These are phyloP conservation scores for Russula virescens DNA, from an alignment of 768 basidiomycete species.

Conservation along the genomic window DNA sequence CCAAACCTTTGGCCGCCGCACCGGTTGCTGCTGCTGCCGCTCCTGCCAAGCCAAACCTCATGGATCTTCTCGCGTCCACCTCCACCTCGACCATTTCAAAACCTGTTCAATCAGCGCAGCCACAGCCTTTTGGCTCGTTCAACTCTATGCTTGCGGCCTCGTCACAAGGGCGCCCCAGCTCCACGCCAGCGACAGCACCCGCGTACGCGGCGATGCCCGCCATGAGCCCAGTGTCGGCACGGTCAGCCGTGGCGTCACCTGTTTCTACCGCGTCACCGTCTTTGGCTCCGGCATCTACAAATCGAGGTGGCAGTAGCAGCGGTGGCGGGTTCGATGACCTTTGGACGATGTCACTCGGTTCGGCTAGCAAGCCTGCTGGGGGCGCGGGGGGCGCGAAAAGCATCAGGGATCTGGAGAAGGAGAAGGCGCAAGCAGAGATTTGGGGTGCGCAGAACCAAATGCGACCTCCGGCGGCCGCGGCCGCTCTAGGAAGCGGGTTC, in stretches of 20 bases:
- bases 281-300: constrained; percentile 29
- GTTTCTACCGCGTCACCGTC: constrained; percentile 14
- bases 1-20: constrained; percentile 23
- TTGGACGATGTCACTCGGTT: constrained; percentile 76
- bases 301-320: constrained; percentile 30
- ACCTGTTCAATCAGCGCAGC: constrained; percentile 6
- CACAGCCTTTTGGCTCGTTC: constrained; percentile 4
- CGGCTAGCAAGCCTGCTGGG: constrained; percentile 35
- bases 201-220: neutral
- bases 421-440: constrained; percentile 74
- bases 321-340: constrained; percentile 77
- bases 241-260: constrained; percentile 23
- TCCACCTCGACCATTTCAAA: neutral
- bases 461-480: constrained; percentile 26
- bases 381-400: constrained; percentile 43
- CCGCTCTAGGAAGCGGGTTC: constrained; percentile 20
- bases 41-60: constrained; percentile 6
- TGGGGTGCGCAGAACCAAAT: constrained; percentile 50
- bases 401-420: constrained; percentile 84
- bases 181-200: constrained; percentile 12
- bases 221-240: constrained; percentile 29
- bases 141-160: constrained; percentile 8
- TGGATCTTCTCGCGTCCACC: constrained; percentile 11
- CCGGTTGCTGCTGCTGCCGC: neutral
- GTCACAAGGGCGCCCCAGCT: constrained; percentile 18